These are phyloP conservation scores for Colletotrichum sp. DNA, from an alignment of 2,329 filamentous ascomycete species.

Conservation along the genomic window DNA sequence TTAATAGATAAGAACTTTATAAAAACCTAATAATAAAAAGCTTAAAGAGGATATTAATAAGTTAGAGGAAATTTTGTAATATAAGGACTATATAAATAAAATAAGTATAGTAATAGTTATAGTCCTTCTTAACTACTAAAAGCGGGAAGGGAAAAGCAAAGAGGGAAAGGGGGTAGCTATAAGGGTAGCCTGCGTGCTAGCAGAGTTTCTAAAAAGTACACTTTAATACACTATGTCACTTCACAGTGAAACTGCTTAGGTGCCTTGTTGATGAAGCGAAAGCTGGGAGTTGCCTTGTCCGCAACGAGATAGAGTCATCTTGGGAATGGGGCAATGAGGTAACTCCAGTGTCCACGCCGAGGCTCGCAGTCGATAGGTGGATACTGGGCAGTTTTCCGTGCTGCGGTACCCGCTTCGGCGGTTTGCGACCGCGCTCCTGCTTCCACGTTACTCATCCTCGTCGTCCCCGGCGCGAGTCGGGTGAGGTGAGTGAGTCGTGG, in stretches of 20 bases:
- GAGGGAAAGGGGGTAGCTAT: too few relatives aligned
- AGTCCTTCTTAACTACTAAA: too few relatives aligned
- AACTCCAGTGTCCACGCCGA: background rate
- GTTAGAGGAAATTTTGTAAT: too few relatives aligned
- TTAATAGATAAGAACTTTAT: too few relatives aligned
- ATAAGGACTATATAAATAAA: too few relatives aligned
- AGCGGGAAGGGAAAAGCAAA: too few relatives aligned
- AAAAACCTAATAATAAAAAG: too few relatives aligned
- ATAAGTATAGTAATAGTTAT: too few relatives aligned
- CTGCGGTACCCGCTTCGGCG: background rate
- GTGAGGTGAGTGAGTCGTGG: background rate
- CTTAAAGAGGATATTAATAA: too few relatives aligned
- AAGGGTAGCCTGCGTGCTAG: too few relatives aligned
- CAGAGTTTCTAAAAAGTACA: too few relatives aligned
- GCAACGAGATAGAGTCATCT: background rate
- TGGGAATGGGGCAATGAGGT: background rate
- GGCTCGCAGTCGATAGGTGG: background rate
- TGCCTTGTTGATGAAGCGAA: background rate
- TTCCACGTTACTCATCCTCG: background rate
- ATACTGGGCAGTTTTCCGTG: background rate
- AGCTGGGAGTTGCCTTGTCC: background rate
- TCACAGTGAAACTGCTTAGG: background rate
- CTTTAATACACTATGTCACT: too few relatives aligned
- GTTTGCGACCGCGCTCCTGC: background rate
- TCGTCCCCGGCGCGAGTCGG: background rate